These are phyloP conservation scores for Apophysomyces elegans DNA, from an alignment of 371 early-diverging fungal species.

Conservation along the genomic window DNA sequence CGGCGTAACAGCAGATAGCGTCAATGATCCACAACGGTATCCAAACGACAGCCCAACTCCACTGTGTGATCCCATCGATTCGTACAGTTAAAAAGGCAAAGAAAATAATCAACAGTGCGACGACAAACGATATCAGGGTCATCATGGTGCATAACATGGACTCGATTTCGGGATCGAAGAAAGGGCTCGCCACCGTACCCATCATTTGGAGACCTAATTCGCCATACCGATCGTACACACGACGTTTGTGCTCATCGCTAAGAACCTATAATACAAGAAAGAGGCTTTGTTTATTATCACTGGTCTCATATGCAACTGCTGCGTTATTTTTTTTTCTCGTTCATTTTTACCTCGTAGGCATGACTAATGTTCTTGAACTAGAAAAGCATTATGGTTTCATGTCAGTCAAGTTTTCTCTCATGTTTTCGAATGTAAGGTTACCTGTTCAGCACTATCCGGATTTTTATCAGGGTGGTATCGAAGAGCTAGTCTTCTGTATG, in stretches of 20 bases:
- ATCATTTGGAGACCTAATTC: constrained; percentile 87
- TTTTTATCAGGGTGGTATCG: constrained; percentile 85
- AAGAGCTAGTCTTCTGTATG: constrained; percentile 63
- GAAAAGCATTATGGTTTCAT: no score
- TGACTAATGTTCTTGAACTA: constrained; percentile 80
- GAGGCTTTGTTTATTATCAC: not conserved
- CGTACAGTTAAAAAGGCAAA: constrained; percentile 75
- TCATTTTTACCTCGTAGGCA: constrained; percentile 73
- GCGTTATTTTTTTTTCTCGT: not conserved
- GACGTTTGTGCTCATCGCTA: constrained; percentile 78
- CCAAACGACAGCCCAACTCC: constrained; percentile 79
- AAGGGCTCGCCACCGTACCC: constrained; percentile 69
- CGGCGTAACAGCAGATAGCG: constrained; percentile 35
- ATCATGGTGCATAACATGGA: constrained; percentile 72
- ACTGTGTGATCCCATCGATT: constrained; percentile 70
- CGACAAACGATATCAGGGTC: constrained; percentile 53
- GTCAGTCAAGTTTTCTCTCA: not conserved
- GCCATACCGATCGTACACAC: constrained; percentile 87
- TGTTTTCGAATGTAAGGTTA: constrained; percentile 16
- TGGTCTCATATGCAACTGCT: not conserved
- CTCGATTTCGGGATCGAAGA: constrained; percentile 80
- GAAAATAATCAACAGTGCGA: constrained; percentile 75
- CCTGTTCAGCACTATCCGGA: constrained; percentile 57
- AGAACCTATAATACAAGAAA: constrained; percentile 27
- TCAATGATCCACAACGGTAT: constrained; percentile 83